Conservation (phyloP, 306 rosid genomes). For the Fragaria iinumae region DNA sequence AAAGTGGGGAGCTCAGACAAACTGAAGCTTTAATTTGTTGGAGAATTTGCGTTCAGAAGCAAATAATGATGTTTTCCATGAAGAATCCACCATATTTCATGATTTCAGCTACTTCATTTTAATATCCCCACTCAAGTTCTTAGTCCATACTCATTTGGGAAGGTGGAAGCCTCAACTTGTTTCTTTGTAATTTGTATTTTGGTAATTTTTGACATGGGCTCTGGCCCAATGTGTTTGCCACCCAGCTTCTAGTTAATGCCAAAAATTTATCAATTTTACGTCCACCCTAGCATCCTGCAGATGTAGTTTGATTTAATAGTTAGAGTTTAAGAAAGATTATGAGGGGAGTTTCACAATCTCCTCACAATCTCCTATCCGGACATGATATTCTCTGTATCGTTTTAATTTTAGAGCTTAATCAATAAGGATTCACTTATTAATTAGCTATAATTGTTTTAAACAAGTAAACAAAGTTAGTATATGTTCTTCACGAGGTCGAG, state of each 20-base stretch:
- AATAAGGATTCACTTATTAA: too few relatives aligned
- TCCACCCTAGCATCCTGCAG: slow-evolving; percentile 6
- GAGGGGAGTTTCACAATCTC: not conserved
- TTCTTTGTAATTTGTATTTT: not conserved
- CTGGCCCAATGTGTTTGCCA: slow-evolving; percentile 78
- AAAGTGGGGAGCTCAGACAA: slow-evolving; percentile 75
- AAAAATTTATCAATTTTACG: slow-evolving; percentile 25
- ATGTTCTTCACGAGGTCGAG: too few relatives aligned
- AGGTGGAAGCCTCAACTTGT: slow-evolving; percentile 51
- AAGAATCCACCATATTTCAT: slow-evolving; percentile 28
- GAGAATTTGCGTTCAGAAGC: slow-evolving; percentile 17
- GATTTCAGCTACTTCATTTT: slow-evolving; percentile 25
- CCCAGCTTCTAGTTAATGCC: slow-evolving; percentile 26
- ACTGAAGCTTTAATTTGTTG: slow-evolving; percentile 17
- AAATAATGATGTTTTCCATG: slow-evolving; percentile 70
- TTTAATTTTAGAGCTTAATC: not conserved
- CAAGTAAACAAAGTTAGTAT: too few relatives aligned
- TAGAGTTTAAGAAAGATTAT: not conserved
- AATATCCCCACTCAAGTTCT: slow-evolving; percentile 18
- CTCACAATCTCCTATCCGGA: not conserved
- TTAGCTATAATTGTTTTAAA: too few relatives aligned
- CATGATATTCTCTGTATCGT: too few relatives aligned
- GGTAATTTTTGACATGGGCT: slow-evolving; percentile 17
- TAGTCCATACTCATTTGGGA: slow-evolving; percentile 71
- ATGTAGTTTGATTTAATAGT: not conserved